Percentiles rank a stretch among this genome's conserved stretches.
Evolutionary conservation across 148 eudicot species (phyloP).

Genomic region (Rhododendron williamsianum): DNA sequence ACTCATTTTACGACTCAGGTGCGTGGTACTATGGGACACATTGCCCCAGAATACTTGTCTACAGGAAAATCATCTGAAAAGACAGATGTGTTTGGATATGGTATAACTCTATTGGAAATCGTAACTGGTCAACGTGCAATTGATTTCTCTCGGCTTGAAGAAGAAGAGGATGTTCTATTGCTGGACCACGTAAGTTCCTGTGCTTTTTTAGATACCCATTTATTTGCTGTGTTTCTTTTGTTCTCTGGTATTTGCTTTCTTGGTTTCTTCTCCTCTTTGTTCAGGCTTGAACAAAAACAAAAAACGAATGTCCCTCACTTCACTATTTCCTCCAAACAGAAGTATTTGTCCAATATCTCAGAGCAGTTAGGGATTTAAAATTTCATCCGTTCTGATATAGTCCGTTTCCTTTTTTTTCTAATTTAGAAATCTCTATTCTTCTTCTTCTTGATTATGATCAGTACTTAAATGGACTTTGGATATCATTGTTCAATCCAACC

Average conservation of each 20-base stretch:
- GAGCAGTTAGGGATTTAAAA: background rate
- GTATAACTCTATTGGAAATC: conserved; percentile 84
- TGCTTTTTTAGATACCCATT: background rate
- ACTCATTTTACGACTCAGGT: conserved; percentile 92
- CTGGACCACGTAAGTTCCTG: conserved; percentile 74
- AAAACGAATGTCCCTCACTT: background rate
- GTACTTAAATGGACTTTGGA: background rate
- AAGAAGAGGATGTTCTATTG: conserved; percentile 86
- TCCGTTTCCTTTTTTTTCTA: background rate
- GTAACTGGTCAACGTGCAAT: conserved; percentile 93
- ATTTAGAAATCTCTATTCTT: background rate
- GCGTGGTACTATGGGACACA: conserved; percentile 98
- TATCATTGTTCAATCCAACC: background rate
- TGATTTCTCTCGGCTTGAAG: conserved; percentile 89
- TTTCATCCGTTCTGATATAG: background rate
- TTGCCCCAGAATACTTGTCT: conserved; percentile 90
- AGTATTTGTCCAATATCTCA: background rate
- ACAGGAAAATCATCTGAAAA: conserved; percentile 95
- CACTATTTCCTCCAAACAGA: background rate
- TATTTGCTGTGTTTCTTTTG: background rate
- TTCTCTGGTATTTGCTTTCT: background rate
- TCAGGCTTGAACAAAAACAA: background rate
- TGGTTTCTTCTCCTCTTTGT: background rate
- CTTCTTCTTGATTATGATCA: background rate
- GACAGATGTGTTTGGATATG: conserved; percentile 95